These are phyloP conservation scores for Suhomyces canberraensis DNA, from an alignment of 805 yeast genomes.

Conservation along the genomic window DNA sequence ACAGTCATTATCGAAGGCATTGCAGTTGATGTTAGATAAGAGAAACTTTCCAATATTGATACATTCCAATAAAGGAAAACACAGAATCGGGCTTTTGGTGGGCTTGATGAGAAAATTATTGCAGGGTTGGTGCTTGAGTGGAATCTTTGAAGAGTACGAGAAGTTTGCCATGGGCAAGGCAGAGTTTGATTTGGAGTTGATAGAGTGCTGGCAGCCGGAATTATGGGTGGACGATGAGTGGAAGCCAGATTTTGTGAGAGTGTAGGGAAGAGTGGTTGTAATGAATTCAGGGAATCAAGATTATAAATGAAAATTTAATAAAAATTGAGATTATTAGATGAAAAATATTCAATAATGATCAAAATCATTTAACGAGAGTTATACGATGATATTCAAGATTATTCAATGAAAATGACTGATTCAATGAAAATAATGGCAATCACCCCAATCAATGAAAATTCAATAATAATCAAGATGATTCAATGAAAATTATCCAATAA, in stretches of 20 bases:
- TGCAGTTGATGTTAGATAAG: constrained; percentile 54
- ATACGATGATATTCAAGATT: no score
- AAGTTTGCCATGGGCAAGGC: constrained; percentile 93
- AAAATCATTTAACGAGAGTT: no score
- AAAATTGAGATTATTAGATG: no score
- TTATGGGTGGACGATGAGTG: constrained; percentile 45
- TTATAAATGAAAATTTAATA: neutral
- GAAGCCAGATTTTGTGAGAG: constrained; percentile 64
- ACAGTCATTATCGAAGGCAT: constrained; percentile 51
- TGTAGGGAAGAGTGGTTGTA: constrained; percentile 16
- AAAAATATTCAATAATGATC: no score
- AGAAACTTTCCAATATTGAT: constrained; percentile 83
- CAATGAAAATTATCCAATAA: no score
- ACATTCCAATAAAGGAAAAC: constrained; percentile 97
- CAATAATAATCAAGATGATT: no score
- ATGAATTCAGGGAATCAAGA: neutral
- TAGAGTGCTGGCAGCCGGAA: constrained; percentile 74
- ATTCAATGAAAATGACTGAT: no score
- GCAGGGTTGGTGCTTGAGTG: constrained; percentile 92
- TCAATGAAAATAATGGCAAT: no score
- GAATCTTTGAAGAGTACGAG: constrained; percentile 90
- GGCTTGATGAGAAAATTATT: constrained; percentile 81
- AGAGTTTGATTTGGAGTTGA: constrained; percentile 85
- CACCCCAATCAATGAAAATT: no score
- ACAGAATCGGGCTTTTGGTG: constrained; percentile 89